Conservation (phyloP, 2,329 filamentous ascomycete species). For the Arachnopeziza araneosa region DNA sequence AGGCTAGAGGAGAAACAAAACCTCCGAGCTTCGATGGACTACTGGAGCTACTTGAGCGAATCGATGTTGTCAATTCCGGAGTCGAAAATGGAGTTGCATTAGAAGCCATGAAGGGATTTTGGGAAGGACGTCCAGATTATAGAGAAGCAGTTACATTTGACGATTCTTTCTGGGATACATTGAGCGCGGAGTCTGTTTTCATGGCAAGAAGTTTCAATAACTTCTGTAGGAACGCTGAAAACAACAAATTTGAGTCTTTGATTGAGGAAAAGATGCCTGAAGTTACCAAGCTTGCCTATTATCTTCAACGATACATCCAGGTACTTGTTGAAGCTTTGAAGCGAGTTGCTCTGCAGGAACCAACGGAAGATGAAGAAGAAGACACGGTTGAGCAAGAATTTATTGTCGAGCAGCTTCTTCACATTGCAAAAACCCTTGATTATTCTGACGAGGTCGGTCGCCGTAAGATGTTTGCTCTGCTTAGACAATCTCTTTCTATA, state of each 20-base stretch:
- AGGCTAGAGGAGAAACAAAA: conserved; percentile 42
- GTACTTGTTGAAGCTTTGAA: conserved; percentile 60
- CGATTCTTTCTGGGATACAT: conserved; percentile 72
- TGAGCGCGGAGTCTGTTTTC: conserved; percentile 82
- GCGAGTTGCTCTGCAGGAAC: conserved; percentile 47
- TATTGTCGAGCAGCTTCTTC: conserved; percentile 88
- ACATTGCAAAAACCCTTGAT: conserved; percentile 86
- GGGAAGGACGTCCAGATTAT: conserved; percentile 85
- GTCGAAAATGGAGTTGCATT: conserved; percentile 85
- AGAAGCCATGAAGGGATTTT: conserved; percentile 93
- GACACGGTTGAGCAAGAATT: conserved; percentile 90
- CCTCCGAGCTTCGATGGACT: conserved; percentile 75
- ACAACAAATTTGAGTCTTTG: conserved; percentile 68
- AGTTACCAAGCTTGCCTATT: conserved; percentile 84
- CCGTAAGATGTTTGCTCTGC: conserved; percentile 89
- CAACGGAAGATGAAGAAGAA: conserved; percentile 63
- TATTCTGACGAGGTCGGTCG: conserved; percentile 97
- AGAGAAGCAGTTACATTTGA: conserved; percentile 66
- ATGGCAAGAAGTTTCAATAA: conserved; percentile 91
- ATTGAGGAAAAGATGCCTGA: conserved; percentile 93
- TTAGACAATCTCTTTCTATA: conserved; percentile 79
- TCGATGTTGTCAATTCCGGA: conserved; percentile 87
- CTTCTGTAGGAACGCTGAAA: conserved; percentile 66
- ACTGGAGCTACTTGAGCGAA: conserved; percentile 84
- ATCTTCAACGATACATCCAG: conserved; percentile 73